Conservation (phyloP, 495 filamentous ascomycete genomes). For the Penicillium odoratum region DNA sequence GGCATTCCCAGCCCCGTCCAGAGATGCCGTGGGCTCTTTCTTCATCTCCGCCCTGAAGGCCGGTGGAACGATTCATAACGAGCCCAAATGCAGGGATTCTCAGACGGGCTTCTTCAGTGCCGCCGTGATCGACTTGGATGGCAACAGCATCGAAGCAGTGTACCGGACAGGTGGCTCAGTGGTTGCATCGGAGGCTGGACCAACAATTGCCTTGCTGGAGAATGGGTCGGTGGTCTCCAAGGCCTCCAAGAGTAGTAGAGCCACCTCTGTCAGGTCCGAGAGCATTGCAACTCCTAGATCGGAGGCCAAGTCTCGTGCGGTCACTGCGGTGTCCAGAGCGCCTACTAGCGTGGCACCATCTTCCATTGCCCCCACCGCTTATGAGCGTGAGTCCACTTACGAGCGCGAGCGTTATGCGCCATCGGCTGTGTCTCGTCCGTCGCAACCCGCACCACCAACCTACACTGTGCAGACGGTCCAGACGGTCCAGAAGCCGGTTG, state of each 20-base stretch:
- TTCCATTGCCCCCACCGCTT: not conserved
- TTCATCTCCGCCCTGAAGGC: slow-evolving; percentile 58
- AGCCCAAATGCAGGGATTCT: slow-evolving; percentile 53
- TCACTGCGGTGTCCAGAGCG: slow-evolving; percentile 32
- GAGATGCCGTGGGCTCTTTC: slow-evolving; percentile 57
- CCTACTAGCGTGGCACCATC: slow-evolving; percentile 24
- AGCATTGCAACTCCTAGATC: slow-evolving; percentile 32
- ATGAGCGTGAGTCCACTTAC: not conserved
- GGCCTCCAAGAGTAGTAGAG: slow-evolving; percentile 34
- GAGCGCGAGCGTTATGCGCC: slow-evolving; percentile 22
- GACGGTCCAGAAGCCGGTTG: slow-evolving; percentile 29
- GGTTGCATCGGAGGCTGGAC: slow-evolving; percentile 29
- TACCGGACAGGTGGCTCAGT: slow-evolving; percentile 39
- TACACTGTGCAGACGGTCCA: slow-evolving; percentile 25
- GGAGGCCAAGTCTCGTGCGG: slow-evolving; percentile 29
- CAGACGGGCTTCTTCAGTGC: slow-evolving; percentile 59
- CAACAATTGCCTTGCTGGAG: slow-evolving; percentile 38
- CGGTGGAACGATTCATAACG: slow-evolving; percentile 56
- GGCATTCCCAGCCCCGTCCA: slow-evolving; percentile 56
- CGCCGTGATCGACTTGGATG: slow-evolving; percentile 60
- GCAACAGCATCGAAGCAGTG: slow-evolving; percentile 62
- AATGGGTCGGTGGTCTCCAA: slow-evolving; percentile 43
- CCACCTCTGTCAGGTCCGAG: slow-evolving; percentile 30
- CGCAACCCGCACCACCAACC: slow-evolving; percentile 25
- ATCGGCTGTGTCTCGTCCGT: slow-evolving; percentile 22